Conservation (phyloP, 2,329 filamentous ascomycete species). For the Colletotrichum lini region DNA sequence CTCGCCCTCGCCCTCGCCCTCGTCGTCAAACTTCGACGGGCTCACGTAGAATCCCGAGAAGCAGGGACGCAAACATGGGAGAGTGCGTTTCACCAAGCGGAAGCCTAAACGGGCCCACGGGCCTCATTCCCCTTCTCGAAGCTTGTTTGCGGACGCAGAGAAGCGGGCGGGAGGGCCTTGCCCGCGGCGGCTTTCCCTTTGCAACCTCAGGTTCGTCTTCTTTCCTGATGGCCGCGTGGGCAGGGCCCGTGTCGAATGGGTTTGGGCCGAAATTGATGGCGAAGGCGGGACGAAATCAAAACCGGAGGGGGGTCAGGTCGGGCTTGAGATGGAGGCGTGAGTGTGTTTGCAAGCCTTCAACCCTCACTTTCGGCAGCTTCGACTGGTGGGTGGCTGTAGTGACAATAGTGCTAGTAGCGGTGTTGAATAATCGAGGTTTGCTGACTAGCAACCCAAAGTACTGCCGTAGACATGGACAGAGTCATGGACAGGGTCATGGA, state of each 20-base stretch:
- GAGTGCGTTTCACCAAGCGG: slow-evolving; percentile 20
- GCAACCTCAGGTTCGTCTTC: slow-evolving; percentile 11
- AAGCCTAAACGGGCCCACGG: slow-evolving; percentile 4
- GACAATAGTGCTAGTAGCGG: too few relatives aligned
- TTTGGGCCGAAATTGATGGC: not conserved
- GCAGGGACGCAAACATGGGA: not conserved
- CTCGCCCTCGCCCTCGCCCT: too few relatives aligned
- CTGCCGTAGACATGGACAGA: not conserved
- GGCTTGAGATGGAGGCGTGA: too few relatives aligned
- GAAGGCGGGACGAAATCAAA: not conserved
- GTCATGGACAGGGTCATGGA: not conserved
- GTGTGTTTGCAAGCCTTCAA: not conserved
- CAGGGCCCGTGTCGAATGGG: not conserved
- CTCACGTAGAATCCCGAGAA: not conserved
- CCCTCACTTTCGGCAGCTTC: too few relatives aligned
- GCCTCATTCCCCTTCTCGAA: too few relatives aligned
- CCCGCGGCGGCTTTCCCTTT: slow-evolving; percentile 1
- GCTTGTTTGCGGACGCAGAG: not conserved
- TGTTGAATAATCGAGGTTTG: not conserved
- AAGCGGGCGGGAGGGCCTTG: too few relatives aligned
- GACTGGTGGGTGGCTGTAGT: too few relatives aligned
- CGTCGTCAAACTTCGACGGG: not conserved
- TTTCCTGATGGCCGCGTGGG: not conserved
- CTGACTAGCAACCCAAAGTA: not conserved
- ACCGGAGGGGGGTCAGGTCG: too few relatives aligned